phyloP scores from a whole-genome alignment of 139 green algal species.

The Axilococcus clingmanii region DNA sequence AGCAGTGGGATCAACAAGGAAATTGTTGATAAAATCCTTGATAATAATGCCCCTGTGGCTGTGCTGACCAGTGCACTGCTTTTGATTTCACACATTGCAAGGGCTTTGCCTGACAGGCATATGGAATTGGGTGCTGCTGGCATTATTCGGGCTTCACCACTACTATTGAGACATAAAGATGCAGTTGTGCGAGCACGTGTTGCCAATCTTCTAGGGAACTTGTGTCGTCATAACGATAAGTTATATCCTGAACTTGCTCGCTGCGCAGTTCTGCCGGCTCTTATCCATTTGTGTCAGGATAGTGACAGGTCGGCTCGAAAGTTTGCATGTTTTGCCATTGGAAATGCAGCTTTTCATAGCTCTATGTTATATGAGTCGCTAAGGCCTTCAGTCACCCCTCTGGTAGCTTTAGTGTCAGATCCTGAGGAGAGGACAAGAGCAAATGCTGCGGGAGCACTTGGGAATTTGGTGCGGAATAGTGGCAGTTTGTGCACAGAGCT shows the following conservation, averaged over 20 bases:
- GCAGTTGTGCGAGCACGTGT: conserved; percentile 66
- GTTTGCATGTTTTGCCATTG: conserved; percentile 97
- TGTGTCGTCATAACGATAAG: conserved; percentile 75
- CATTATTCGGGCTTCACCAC: conserved; percentile 12
- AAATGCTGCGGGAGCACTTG: conserved; percentile 90
- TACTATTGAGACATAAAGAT: conserved; percentile 52
- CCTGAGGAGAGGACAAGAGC: conserved; percentile 81
- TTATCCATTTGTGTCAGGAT: conserved; percentile 82
- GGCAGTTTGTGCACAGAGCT: conserved; percentile 60
- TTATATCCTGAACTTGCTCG: conserved; percentile 73
- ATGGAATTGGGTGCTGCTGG: conserved; percentile 19
- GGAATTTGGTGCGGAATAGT: conserved; percentile 90
- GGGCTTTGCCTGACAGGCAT: conserved; percentile 23
- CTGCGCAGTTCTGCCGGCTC: conserved; percentile 46
- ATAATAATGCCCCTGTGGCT: conserved; percentile 23
- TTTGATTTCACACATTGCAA: conserved; percentile 57
- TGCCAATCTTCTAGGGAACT: conserved; percentile 89
- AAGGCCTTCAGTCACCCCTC: conserved; percentile 44
- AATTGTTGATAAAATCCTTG: conserved; percentile 26
- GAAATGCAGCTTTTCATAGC: conserved; percentile 88
- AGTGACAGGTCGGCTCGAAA: conserved; percentile 77
- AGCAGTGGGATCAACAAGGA: conserved; percentile 35
- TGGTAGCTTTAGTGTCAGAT: conserved; percentile 62
- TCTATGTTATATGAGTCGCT: conserved; percentile 71
- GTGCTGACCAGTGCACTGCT: conserved; percentile 54